phyloP scores from a whole-genome alignment of 345 rosid species.

The Leavenworthia alabamica region DNA sequence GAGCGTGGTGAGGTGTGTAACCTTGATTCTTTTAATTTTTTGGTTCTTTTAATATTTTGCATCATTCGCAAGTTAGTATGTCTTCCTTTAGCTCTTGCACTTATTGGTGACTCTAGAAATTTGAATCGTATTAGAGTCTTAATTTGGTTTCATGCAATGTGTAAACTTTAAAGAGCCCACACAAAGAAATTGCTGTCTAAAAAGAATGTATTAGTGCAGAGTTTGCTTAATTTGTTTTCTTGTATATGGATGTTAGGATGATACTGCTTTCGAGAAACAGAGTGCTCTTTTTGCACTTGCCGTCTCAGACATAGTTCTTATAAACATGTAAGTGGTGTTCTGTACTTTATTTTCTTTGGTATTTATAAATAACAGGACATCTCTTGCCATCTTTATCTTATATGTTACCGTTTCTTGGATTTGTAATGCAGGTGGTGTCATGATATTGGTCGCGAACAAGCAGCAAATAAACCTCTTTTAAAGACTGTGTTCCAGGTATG shows the following conservation, averaged over 20 bases:
- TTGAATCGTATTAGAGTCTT: slow-evolving; percentile 1
- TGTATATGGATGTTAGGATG: slow-evolving; percentile 54
- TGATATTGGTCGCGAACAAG: slow-evolving; percentile 99
- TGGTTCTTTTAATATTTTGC: not conserved
- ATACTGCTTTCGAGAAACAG: slow-evolving; percentile 98
- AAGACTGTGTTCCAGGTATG: slow-evolving; percentile 97
- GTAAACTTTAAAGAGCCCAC: not conserved
- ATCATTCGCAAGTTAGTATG: not conserved
- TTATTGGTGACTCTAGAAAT: not conserved
- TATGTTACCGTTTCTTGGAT: slow-evolving; percentile 10
- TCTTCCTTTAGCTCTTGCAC: not conserved
- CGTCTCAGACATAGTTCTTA: slow-evolving; percentile 94
- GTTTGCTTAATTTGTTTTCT: slow-evolving; percentile 8
- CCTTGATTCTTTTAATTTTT: not conserved
- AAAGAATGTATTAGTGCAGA: not conserved
- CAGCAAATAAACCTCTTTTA: slow-evolving; percentile 96
- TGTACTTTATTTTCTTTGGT: not conserved
- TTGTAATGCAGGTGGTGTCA: slow-evolving; percentile 92
- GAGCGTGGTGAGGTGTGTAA: slow-evolving; percentile 92
- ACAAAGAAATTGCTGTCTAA: not conserved
- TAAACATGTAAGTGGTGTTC: slow-evolving; percentile 72
- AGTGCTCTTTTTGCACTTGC: slow-evolving; percentile 99
- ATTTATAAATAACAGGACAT: too few species aligned
- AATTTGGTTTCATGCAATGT: not conserved
- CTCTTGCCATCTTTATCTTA: not conserved